Evolutionary conservation across 768 basidiomycete species (phyloP).

Genomic region (Amanita molliuscula): DNA sequence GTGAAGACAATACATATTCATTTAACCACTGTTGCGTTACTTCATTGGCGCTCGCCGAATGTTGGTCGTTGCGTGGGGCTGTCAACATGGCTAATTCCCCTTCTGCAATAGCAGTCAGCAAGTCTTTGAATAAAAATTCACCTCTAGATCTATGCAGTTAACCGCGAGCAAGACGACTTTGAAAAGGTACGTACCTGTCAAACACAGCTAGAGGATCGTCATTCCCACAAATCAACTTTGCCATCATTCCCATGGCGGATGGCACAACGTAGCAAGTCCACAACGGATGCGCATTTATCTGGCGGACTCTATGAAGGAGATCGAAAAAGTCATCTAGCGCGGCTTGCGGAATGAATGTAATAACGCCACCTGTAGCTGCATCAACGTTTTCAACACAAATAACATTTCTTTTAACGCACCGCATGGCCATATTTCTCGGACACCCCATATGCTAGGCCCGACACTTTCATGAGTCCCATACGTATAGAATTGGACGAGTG

Average conservation of each 20-base stretch:
- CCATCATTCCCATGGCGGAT: conserved; percentile 47
- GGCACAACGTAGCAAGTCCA: conserved; percentile 66
- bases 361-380: conserved; percentile 47
- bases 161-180: not conserved
- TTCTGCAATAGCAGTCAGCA: conserved; percentile 41
- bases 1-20: conserved; percentile 21
- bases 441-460: conserved; percentile 43
- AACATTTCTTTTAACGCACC: conserved; percentile 30
- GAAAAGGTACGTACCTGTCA: conserved; percentile 24
- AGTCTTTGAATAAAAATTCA: conserved; percentile 25
- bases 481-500: conserved; percentile 48
- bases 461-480: conserved; percentile 57
- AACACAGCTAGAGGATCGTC: conserved; percentile 31
- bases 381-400: not conserved
- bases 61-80: conserved; percentile 28
- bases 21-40: conserved; percentile 25
- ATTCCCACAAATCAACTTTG: conserved; percentile 24
- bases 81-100: conserved; percentile 45
- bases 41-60: conserved; percentile 12
- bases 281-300: conserved; percentile 47
- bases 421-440: conserved; percentile 56
- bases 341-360: conserved; percentile 58
- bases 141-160: conserved; percentile 19
- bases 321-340: conserved; percentile 43
- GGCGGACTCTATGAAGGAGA: conserved; percentile 34